These are phyloP conservation scores for Backusella tarrabulga DNA, from an alignment of 192 early-diverging fungal genomes.

Conservation along the genomic window DNA sequence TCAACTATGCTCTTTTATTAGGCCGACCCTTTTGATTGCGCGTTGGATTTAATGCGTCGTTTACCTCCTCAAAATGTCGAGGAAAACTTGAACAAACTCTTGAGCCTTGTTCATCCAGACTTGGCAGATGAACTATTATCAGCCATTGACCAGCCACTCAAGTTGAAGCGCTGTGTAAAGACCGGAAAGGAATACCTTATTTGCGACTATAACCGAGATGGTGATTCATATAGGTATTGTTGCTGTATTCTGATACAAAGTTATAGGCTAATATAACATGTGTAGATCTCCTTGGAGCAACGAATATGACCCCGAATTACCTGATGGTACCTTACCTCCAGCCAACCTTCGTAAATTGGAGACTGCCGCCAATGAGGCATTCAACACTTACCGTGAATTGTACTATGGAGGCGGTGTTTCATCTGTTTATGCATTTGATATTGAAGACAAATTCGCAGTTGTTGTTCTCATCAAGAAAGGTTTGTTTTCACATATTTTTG, in stretches of 20 bases:
- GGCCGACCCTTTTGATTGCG: slow-evolving; percentile 65
- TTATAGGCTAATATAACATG: background rate
- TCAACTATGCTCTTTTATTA: background rate
- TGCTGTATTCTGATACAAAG: background rate
- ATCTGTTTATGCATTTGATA: slow-evolving; percentile 81
- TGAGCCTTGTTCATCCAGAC: slow-evolving; percentile 75
- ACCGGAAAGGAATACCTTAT: slow-evolving; percentile 82
- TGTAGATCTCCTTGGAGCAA: slow-evolving; percentile 95
- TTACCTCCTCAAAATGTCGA: slow-evolving; percentile 91
- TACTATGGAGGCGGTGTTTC: slow-evolving; percentile 96
- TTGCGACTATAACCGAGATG: slow-evolving; percentile 98
- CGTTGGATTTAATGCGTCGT: slow-evolving; percentile 96
- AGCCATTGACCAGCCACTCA: slow-evolving; percentile 91
- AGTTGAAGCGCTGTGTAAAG: slow-evolving; percentile 63
- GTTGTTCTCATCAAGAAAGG: slow-evolving; percentile 97
- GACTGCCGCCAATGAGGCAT: slow-evolving; percentile 90
- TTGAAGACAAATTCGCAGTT: slow-evolving; percentile 85
- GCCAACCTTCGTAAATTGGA: slow-evolving; percentile 85
- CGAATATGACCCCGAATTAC: slow-evolving; percentile 85
- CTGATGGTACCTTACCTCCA: slow-evolving; percentile 79
- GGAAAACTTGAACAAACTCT: slow-evolving; percentile 80
- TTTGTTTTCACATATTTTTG: slow-evolving; percentile 26
- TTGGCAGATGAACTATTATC: slow-evolving; percentile 90
- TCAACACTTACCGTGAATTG: slow-evolving; percentile 94
- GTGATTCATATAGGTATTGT: slow-evolving; percentile 81